Conservation (phyloP, 139 green algal species). For the Cymbomonas tetramitiformis region DNA sequence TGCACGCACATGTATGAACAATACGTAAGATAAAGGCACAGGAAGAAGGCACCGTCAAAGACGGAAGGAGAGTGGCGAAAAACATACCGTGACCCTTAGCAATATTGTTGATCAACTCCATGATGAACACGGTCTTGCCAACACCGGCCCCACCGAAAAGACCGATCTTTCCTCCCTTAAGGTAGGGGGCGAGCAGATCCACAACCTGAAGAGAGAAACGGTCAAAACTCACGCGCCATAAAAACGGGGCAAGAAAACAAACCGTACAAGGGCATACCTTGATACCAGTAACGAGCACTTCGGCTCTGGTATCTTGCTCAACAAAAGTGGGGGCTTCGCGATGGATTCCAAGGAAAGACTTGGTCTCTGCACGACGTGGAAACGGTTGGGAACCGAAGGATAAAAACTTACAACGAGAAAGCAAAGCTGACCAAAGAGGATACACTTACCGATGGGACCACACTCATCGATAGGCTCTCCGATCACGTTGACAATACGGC, state of each 20-base stretch:
- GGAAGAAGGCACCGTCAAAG: not conserved
- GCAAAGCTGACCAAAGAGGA: not conserved
- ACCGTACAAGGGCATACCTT: conserved; percentile 52
- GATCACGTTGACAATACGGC: conserved; percentile 99
- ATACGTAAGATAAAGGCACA: conserved; percentile 5
- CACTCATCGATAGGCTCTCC: conserved; percentile 95
- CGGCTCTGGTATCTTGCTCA: conserved; percentile 89
- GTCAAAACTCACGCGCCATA: not conserved
- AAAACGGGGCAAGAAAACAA: not conserved
- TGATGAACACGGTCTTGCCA: conserved; percentile 99
- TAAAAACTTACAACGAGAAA: not conserved
- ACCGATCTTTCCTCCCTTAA: conserved; percentile 96
- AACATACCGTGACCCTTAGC: conserved; percentile 88
- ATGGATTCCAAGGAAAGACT: conserved; percentile 78
- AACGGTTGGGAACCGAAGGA: not conserved
- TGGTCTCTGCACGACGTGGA: conserved; percentile 41
- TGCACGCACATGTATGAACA: too few relatives aligned
- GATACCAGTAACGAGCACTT: conserved; percentile 96
- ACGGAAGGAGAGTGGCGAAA: not conserved
- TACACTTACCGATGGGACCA: conserved; percentile 60
- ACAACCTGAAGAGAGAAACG: conserved; percentile 57
- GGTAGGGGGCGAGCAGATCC: conserved; percentile 95
- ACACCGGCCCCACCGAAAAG: conserved; percentile 96
- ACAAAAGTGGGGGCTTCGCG: conserved; percentile 82
- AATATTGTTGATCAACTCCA: conserved; percentile 99